Base-by-base conservation (phyloP, 73 alveolate species). In the Symbiodinium pilosum region DNA sequence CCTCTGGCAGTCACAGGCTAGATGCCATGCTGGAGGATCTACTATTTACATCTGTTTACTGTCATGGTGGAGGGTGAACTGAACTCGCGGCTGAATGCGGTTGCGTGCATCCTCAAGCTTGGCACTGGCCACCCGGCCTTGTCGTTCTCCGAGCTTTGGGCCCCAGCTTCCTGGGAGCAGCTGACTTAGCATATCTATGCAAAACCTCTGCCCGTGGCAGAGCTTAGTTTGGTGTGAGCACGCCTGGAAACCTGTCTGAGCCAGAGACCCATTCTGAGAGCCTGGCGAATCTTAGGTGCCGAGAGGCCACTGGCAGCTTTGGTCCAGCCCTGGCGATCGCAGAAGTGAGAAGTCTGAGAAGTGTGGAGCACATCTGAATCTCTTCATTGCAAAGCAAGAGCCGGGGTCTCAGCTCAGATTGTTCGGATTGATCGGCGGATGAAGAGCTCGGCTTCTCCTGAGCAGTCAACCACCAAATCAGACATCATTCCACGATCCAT, bases 311-410 rank as follows among this genome's bases (percentile, higher is more conserved):
- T 24, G 81, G 81, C 41, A 64, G 81, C 81, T 64, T 64, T 64
- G 81, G 81, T 64, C 81, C 81, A 64, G 81, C 81, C 81, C 81
- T 64, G 75, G 75, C 81, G n/a, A n/a, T n/a, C n/a, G n/a, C n/a
- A n/a, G n/a, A n/a, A n/a, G n/a, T n/a, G n/a, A n/a, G n/a, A n/a
- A n/a, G n/a, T n/a, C n/a, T n/a, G n/a, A n/a, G n/a, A n/a, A 11
- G 73, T 11, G 64, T 47, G 64, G 26, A 11, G 73, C 73, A 11
- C 32, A 24, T 24, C 21, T n/a, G 0, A 54, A 12, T 26, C 3
- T 24, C 73, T 54, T 6, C 34, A 21, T 30, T 54, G 71, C 71
- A 54, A 54, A 9, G 81, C 81, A 6, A 56, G 5, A 0, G 81
- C 16, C 39, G 30, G 81, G 81, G 81, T 38, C n/a, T 38, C 81